Base-by-base conservation (phyloP, 1,139 yeast species). In the Blastobotrys elegans region DNA sequence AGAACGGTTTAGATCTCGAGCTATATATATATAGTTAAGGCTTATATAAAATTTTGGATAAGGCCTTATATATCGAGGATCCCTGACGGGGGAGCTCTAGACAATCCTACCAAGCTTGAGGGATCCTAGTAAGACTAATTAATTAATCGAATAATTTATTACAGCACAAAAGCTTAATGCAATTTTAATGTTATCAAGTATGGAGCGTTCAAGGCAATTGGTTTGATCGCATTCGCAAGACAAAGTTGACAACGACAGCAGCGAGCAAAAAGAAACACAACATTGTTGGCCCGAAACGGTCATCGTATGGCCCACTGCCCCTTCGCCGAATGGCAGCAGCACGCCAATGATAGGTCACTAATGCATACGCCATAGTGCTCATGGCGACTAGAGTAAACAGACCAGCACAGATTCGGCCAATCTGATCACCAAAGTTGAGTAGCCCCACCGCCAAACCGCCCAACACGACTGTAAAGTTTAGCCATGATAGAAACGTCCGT, bases 251-350 rank as follows among this genome's bases (percentile, higher is more conserved):
- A 43, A 90, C 83, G 43, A 92, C 97, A 1, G 98, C 97, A 46
- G 89, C 80, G 57, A 94, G 74, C 65, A 92, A 76, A 73, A 92
- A 92, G 73, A 90, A 76, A 70, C 98, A 92, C 61, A 92, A 78
- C 88, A 92, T 84, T n/a, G 99, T 94, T 44, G 99, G 98, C 36
- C 99, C 99, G 59, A 92, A 84, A 64, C 98, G 80, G 69, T 92
- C 99, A 64, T 92, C 99, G 66, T 92, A 92, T 27, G 98, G 98
- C 43, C 98, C 98, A 11, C 95, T 79, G 31, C 98, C 98, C 69
- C 97, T 83, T 70, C 92, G 79, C 68, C 99, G 82, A 60, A 92
- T 92, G 52, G 98, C 98, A 65, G 90, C 88, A 2, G 98, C 98
- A 74, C 99, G 87, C 98, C 98, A 94, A 69, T 92, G 99, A 68